These are phyloP conservation scores for Auricularia auricula-judae DNA, from an alignment of 768 basidiomycete species.

Conservation along the genomic window DNA sequence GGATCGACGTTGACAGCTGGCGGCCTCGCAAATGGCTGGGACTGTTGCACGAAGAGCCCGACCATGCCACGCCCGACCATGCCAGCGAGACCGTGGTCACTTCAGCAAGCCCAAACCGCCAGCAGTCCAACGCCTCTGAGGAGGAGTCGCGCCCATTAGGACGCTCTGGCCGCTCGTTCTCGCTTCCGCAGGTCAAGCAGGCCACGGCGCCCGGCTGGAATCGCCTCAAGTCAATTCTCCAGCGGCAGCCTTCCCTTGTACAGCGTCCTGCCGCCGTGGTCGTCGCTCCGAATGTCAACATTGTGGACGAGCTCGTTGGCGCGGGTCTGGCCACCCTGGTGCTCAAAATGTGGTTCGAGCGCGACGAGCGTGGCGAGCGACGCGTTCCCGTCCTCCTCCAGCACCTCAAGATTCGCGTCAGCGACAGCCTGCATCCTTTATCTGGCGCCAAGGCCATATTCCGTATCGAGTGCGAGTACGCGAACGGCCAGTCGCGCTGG, in stretches of 20 bases:
- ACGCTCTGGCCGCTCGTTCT: slow-evolving; percentile 15
- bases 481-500: slow-evolving; percentile 86
- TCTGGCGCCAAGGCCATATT: slow-evolving; percentile 71
- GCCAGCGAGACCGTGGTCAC: not conserved
- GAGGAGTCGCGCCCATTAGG: slow-evolving; percentile 4
- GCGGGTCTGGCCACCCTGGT: slow-evolving; percentile 72
- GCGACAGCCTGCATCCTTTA: slow-evolving; percentile 75
- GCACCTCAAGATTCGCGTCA: slow-evolving; percentile 72
- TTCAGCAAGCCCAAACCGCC: not conserved
- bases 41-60: slow-evolving; percentile 8
- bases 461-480: slow-evolving; percentile 88
- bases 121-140: not conserved
- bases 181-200: slow-evolving; percentile 17
- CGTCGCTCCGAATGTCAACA: slow-evolving; percentile 48
- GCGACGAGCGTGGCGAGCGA: slow-evolving; percentile 75
- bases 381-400: slow-evolving; percentile 72
- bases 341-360: slow-evolving; percentile 75
- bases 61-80: slow-evolving; percentile 2
- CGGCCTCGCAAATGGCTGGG: slow-evolving; percentile 42
- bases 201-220: slow-evolving; percentile 40
- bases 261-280: slow-evolving; percentile 25
- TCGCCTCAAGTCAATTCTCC: slow-evolving; percentile 54
- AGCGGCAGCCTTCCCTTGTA: not conserved
- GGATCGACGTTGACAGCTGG: slow-evolving; percentile 23
- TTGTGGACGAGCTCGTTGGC: slow-evolving; percentile 71